Percentiles rank a stretch among this genome's conserved stretches.
phyloP scores from a whole-genome alignment of 2,329 filamentous ascomycete species.

The Ophiocordyceps sinensis region DNA sequence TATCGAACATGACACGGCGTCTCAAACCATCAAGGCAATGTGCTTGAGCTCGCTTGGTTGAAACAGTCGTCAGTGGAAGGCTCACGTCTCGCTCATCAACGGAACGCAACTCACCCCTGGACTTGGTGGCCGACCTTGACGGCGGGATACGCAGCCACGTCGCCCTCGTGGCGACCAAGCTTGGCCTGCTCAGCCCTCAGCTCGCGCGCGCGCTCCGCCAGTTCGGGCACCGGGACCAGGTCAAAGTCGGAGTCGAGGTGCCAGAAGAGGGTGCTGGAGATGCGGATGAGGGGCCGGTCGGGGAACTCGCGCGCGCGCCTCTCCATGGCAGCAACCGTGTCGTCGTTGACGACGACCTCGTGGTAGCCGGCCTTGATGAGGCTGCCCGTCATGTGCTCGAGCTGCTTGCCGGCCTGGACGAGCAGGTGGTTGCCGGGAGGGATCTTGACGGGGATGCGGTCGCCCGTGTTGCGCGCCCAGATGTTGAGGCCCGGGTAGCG shows the following conservation, averaged over 20 bases:
- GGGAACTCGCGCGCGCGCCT: constrained; percentile 25
- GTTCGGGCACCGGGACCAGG: constrained; percentile 32
- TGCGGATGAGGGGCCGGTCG: constrained; percentile 37
- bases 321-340: constrained; percentile 32
- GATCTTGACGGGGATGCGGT: constrained; percentile 43
- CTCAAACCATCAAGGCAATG: constrained; percentile 34
- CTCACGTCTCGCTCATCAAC: not conserved
- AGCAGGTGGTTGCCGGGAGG: constrained; percentile 42
- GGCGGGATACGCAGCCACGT: constrained; percentile 28
- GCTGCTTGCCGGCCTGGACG: constrained; percentile 48
- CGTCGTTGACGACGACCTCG: constrained; percentile 43
- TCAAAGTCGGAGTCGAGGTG: constrained; percentile 43
- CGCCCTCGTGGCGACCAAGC: constrained; percentile 38
- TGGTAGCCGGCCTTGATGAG: constrained; percentile 48
- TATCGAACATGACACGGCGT: not conserved
- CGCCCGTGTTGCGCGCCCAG: constrained; percentile 49
- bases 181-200: constrained; percentile 32
- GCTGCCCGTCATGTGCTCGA: constrained; percentile 46
- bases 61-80: not conserved
- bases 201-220: constrained; percentile 27
- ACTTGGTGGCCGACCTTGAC: constrained; percentile 48
- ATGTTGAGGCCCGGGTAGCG: constrained; percentile 48
- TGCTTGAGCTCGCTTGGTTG: constrained; percentile 32
- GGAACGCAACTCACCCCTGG: constrained; percentile 29
- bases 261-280: constrained; percentile 48